These are phyloP conservation scores for Acacia melanoxylon DNA, from an alignment of 306 rosid species.

Conservation along the genomic window DNA sequence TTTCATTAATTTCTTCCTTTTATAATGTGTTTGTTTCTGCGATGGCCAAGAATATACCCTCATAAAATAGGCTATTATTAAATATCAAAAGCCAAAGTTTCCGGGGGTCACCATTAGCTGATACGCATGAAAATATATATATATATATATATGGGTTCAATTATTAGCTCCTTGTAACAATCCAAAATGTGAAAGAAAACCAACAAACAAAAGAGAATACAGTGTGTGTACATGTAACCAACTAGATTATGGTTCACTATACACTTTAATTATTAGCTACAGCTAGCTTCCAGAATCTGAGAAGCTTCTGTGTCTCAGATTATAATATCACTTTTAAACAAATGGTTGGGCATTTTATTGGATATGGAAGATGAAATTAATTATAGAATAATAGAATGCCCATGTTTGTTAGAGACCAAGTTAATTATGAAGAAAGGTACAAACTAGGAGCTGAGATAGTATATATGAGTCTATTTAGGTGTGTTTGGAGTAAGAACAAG, in stretches of 20 bases:
- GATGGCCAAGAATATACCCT: neutral
- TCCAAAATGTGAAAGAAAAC: neutral
- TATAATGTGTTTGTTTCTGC: neutral
- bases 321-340: neutral
- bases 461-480: neutral
- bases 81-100: neutral
- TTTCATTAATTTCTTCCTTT: neutral
- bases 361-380: neutral
- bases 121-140: too few species aligned
- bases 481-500: neutral
- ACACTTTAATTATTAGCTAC: conserved; percentile 14
- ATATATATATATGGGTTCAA: neutral
- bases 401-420: neutral
- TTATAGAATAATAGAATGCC: neutral
- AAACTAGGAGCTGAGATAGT: too few species aligned
- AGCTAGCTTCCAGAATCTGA: neutral
- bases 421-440: neutral
- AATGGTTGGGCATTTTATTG: neutral
- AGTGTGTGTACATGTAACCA: neutral
- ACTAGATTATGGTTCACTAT: neutral
- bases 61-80: neutral
- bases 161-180: neutral
- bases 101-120: neutral
- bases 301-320: neutral
- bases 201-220: neutral